Evolutionary conservation across 805 yeast species (phyloP).

Genomic region (Saturnispora hagleri): DNA sequence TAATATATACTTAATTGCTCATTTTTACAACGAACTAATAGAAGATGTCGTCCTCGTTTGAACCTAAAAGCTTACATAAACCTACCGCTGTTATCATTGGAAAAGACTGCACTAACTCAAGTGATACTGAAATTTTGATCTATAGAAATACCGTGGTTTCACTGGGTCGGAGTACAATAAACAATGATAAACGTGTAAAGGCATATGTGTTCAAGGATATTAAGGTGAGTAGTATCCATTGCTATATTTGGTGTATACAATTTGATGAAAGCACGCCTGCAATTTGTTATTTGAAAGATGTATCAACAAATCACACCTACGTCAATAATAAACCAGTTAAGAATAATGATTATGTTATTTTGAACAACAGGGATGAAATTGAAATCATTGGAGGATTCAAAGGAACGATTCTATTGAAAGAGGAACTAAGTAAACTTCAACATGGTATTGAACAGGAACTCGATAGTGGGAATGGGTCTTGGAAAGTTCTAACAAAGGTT

Average conservation of each 20-base stretch:
- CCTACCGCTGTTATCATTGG: background rate
- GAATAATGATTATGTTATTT: constrained; percentile 27
- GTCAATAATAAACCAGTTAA: constrained; percentile 30
- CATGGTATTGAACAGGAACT: constrained; percentile 8
- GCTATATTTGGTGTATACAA: constrained; percentile 26
- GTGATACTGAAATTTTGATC: constrained; percentile 6
- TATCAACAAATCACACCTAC: constrained; percentile 42
- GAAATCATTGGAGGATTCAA: constrained; percentile 27
- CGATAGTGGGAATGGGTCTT: constrained; percentile 21
- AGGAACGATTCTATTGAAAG: constrained; percentile 11
- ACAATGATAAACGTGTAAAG: constrained; percentile 17
- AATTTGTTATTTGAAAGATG: constrained; percentile 40
- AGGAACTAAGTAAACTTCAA: constrained; percentile 6
- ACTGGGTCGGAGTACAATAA: constrained; percentile 33
- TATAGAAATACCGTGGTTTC: constrained; percentile 28
- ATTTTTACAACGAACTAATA: background rate
- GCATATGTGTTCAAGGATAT: constrained; percentile 11
- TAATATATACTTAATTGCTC: background rate
- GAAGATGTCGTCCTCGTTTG: constrained; percentile 1
- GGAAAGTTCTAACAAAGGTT: constrained; percentile 35
- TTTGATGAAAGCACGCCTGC: constrained; percentile 42
- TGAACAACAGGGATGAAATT: constrained; percentile 30
- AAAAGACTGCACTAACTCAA: background rate
- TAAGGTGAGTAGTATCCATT: constrained; percentile 39
- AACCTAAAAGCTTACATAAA: background rate